Evolutionary conservation across 768 basidiomycete genomes (phyloP).

Genomic region (Sistotremastrum niveocremeum): DNA sequence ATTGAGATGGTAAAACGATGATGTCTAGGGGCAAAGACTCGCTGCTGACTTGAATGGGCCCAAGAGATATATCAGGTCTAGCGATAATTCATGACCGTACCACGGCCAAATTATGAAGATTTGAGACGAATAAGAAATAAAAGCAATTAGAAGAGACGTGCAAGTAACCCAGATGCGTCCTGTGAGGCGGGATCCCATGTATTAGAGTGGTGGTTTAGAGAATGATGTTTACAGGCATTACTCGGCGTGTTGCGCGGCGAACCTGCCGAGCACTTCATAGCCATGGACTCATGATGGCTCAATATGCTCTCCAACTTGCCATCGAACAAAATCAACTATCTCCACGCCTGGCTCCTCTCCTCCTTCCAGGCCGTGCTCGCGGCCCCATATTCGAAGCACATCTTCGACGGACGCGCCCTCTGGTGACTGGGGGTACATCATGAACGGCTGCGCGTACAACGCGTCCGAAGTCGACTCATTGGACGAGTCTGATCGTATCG

Average conservation of each 20-base stretch:
- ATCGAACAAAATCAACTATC: slow-evolving; percentile 16
- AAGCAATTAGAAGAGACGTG: slow-evolving; percentile 62
- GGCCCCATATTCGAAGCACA: slow-evolving; percentile 42
- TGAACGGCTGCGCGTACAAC: slow-evolving; percentile 61
- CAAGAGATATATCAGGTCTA: slow-evolving; percentile 65
- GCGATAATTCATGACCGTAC: slow-evolving; percentile 65
- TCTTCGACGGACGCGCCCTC: slow-evolving; percentile 18
- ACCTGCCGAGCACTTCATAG: too few relatives aligned
- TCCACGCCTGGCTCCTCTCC: slow-evolving; percentile 17
- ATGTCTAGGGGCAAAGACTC: not conserved
- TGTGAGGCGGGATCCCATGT: slow-evolving; percentile 30
- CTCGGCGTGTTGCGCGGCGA: too few relatives aligned
- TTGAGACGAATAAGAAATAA: slow-evolving; percentile 84
- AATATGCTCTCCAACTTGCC: slow-evolving; percentile 15
- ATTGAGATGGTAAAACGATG: not conserved
- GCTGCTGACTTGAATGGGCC: slow-evolving; percentile 78
- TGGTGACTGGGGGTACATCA: slow-evolving; percentile 16
- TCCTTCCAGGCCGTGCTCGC: slow-evolving; percentile 28
- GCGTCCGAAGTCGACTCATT: slow-evolving; percentile 25
- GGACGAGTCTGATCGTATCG: slow-evolving; percentile 24
- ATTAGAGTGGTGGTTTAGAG: too few relatives aligned
- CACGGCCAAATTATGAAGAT: slow-evolving; percentile 87
- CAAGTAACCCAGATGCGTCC: slow-evolving; percentile 53
- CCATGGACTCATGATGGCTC: too few relatives aligned
- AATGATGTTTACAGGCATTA: too few relatives aligned